A percentile compares a stretch with the other conserved stretches of the same genome.
Evolutionary conservation across 768 basidiomycete species (phyloP).

Genomic region (Paxillus involutus): DNA sequence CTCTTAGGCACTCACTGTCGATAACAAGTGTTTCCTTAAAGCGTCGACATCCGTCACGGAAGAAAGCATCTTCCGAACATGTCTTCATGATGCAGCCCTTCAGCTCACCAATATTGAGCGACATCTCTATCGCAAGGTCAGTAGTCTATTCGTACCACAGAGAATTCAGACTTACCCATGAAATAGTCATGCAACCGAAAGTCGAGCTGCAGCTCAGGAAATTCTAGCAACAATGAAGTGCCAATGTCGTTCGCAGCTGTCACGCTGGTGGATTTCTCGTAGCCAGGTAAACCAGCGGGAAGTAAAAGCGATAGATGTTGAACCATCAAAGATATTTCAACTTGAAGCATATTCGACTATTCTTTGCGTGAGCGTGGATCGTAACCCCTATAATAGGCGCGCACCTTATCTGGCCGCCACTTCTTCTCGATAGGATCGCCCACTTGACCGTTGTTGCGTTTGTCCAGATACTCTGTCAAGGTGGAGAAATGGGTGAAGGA

Average conservation of each 20-base stretch:
- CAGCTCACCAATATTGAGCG: constrained; percentile 67
- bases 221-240: constrained; percentile 49
- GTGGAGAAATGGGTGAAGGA: constrained; percentile 92
- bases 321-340: constrained; percentile 56
- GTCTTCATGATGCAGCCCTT: constrained; percentile 49
- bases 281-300: constrained; percentile 68
- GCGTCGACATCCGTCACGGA: constrained; percentile 15
- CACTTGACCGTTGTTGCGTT: constrained; percentile 53
- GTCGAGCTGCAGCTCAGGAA: constrained; percentile 73
- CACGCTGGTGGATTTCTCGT: constrained; percentile 36
- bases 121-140: constrained; percentile 57
- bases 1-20: constrained; percentile 38
- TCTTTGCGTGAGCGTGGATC: constrained; percentile 7
- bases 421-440: constrained; percentile 84
- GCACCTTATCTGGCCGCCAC: constrained; percentile 77
- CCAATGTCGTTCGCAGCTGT: constrained; percentile 43
- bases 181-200: constrained; percentile 83
- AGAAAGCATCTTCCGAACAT: constrained; percentile 44
- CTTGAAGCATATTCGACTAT: constrained; percentile 86
- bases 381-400: constrained; percentile 5
- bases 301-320: constrained; percentile 55
- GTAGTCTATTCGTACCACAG: constrained; percentile 1
- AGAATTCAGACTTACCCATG: constrained; percentile 60
- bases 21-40: constrained; percentile 43
- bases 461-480: constrained; percentile 79